phyloP scores from a whole-genome alignment of 2,329 filamentous ascomycete genomes.

The Alternaria angustiovoidea region DNA sequence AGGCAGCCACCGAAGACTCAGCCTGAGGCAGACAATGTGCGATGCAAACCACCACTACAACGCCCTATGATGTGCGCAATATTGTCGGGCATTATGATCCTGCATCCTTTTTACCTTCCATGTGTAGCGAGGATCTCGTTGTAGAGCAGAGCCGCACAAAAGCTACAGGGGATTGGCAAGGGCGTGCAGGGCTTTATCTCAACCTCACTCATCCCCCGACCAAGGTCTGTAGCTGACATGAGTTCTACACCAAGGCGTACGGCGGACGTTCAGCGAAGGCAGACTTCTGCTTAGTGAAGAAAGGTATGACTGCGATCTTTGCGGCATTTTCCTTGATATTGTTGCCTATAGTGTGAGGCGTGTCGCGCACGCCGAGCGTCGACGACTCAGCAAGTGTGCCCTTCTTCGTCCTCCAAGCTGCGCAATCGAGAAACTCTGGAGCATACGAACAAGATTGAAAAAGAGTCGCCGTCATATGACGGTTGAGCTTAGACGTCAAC shows the following conservation, averaged over 20 bases:
- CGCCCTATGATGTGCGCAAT: background rate
- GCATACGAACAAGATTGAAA: background rate
- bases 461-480: background rate
- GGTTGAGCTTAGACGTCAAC: background rate
- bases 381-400: background rate
- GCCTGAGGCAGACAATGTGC: background rate
- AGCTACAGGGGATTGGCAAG: background rate
- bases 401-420: background rate
- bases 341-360: conserved; percentile 2
- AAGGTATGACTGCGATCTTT: background rate
- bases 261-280: background rate
- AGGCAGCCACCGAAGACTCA: background rate
- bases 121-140: background rate
- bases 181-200: conserved; percentile 6
- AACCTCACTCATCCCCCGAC: background rate
- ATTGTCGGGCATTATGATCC: background rate
- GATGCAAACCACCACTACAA: background rate
- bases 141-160: background rate
- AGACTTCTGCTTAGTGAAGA: background rate
- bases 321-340: background rate
- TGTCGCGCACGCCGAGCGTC: background rate
- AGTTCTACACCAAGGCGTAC: background rate
- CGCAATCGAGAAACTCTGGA: background rate
- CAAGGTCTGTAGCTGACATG: background rate
- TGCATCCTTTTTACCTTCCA: background rate